Conservation (phyloP, 73 alveolate species). For the Paramecium octaurelia region DNA sequence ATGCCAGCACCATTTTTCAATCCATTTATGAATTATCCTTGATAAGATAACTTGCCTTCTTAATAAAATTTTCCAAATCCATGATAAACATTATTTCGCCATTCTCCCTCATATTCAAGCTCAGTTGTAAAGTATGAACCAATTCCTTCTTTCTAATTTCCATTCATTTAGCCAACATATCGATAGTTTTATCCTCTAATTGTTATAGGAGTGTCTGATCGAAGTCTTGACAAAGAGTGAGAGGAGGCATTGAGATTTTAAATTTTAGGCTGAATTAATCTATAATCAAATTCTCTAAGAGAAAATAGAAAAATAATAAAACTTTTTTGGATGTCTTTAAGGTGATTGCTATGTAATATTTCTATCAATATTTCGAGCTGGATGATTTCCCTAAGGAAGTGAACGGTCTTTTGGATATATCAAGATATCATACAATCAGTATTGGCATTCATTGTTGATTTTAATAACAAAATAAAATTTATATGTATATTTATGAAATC, state of each 20-base stretch:
- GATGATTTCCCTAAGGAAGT: background rate
- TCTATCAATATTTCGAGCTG: background rate
- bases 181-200: background rate
- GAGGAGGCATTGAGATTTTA: background rate
- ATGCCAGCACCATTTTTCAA: conserved; percentile 11
- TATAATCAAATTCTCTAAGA: background rate
- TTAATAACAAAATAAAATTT: background rate
- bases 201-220: background rate
- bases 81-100: conserved; percentile 40
- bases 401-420: background rate
- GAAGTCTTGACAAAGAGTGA: background rate
- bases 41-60: background rate
- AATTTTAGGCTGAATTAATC: background rate
- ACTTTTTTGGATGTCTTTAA: background rate
- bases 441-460: background rate
- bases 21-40: conserved; percentile 14
- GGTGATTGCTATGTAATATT: background rate
- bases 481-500: background rate
- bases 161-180: background rate
- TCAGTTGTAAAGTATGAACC: conserved; percentile 12
- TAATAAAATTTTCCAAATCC: conserved; percentile 46
- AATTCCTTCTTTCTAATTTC: background rate
- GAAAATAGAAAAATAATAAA: background rate
- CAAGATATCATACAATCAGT: background rate
- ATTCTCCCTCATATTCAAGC: conserved; percentile 45